These are phyloP conservation scores for Pseudocercospora crystallina DNA, from an alignment of 2,329 filamentous ascomycete genomes.

Conservation along the genomic window DNA sequence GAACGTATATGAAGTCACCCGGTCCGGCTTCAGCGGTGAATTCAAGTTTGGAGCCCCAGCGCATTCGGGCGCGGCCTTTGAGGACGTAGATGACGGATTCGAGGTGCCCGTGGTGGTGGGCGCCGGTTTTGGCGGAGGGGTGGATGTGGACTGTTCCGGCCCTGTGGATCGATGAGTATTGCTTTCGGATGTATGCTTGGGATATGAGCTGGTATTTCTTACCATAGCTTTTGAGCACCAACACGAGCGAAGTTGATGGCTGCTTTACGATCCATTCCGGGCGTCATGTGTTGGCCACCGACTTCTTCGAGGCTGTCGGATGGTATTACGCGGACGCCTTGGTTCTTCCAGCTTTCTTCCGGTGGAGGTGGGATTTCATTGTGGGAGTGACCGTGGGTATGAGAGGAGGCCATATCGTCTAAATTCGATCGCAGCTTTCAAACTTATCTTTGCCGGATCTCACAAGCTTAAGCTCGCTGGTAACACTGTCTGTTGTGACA, in stretches of 20 bases:
- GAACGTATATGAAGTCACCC: slow-evolving; percentile 50
- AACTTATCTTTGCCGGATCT: too few relatives aligned
- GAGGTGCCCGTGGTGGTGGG: slow-evolving; percentile 48
- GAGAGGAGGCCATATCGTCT: neutral
- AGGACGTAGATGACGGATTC: slow-evolving; percentile 49
- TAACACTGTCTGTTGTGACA: too few relatives aligned
- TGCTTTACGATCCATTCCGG: slow-evolving; percentile 46
- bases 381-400: slow-evolving; percentile 17
- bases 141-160: slow-evolving; percentile 48
- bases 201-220: too few relatives aligned
- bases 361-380: slow-evolving; percentile 20
- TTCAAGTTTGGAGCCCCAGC: slow-evolving; percentile 47
- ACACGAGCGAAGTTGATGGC: slow-evolving; percentile 47
- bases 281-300: slow-evolving; percentile 40
- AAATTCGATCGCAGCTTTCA: too few relatives aligned
- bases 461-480: too few relatives aligned
- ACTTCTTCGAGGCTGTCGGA: slow-evolving; percentile 40
- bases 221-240: slow-evolving; percentile 48
- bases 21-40: slow-evolving; percentile 48
- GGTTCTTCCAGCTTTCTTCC: slow-evolving; percentile 40
- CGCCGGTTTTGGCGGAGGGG: slow-evolving; percentile 47
- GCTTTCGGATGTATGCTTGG: too few relatives aligned
- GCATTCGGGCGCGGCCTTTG: slow-evolving; percentile 47
- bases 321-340: slow-evolving; percentile 46
- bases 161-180: slow-evolving; percentile 43